Percentiles rank a stretch among this genome's conserved stretches.
Conservation (phyloP, 2,329 filamentous ascomycete genomes). For the Neonectria hederae region DNA sequence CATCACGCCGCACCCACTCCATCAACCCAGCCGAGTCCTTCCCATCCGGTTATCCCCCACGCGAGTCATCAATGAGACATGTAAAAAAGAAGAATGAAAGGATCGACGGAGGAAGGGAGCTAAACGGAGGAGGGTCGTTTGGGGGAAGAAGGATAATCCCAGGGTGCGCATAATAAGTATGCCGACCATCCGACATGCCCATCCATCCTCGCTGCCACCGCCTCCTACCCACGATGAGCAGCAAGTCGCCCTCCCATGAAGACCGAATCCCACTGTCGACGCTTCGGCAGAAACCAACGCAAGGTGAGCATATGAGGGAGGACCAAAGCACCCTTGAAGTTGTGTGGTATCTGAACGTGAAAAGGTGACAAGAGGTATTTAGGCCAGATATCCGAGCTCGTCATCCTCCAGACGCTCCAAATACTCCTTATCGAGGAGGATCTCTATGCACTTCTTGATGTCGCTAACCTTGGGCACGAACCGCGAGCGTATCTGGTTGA, state of each 20-base stretch:
- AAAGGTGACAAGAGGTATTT: constrained; percentile 44
- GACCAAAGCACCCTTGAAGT: not conserved
- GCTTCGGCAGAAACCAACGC: not conserved
- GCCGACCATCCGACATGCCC: constrained; percentile 13
- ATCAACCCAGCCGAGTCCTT: constrained; percentile 9
- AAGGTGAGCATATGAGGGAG: not conserved
- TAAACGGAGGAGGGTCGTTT: not conserved
- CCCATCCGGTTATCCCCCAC: constrained; percentile 13
- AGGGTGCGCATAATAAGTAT: constrained; percentile 9
- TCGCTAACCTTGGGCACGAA: constrained; percentile 94
- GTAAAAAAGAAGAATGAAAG: constrained; percentile 7
- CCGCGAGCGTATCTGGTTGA: constrained; percentile 90
- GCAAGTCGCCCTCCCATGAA: not conserved
- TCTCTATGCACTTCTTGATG: constrained; percentile 99
- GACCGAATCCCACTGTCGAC: not conserved
- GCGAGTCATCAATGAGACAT: constrained; percentile 17
- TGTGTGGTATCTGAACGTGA: not conserved
- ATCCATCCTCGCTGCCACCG: constrained; percentile 9
- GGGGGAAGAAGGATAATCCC: not conserved
- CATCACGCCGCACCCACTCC: constrained; percentile 14
- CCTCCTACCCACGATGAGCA: constrained; percentile 7
- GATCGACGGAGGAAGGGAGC: not conserved
- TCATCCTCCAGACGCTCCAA: constrained; percentile 94
- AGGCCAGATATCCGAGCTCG: constrained; percentile 93
- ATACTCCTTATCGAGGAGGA: constrained; percentile 98